Percentiles rank a stretch among this genome's conserved stretches.
Conservation (phyloP, 1,284 basidiomycete genomes). For the Volvariella surrecta region DNA sequence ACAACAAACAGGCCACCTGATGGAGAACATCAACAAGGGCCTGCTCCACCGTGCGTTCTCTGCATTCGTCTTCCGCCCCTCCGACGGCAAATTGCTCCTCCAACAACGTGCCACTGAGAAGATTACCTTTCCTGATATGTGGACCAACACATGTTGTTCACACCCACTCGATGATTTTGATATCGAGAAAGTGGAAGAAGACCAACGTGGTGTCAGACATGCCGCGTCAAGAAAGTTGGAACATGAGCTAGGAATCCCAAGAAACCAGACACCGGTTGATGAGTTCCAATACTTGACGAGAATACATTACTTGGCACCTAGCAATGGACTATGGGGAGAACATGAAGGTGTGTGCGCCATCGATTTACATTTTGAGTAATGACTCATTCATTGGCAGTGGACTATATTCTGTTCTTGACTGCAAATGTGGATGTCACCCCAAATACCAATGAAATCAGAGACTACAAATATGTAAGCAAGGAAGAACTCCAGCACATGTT, state of each 20-base stretch:
- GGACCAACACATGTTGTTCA: constrained; percentile 99
- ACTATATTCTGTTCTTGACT: constrained; percentile 96
- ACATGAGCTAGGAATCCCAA: constrained; percentile 94
- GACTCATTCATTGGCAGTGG: constrained; percentile 48
- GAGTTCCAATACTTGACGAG: constrained; percentile 92
- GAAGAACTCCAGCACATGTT: constrained; percentile 90
- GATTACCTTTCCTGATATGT: constrained; percentile 99
- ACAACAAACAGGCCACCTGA: constrained; percentile 73
- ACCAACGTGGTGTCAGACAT: constrained; percentile 79
- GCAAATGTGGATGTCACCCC: constrained; percentile 80
- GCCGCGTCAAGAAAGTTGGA: constrained; percentile 94
- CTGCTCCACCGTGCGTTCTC: constrained; percentile 98
- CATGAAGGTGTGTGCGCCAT: constrained; percentile 75
- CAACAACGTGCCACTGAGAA: constrained; percentile 96
- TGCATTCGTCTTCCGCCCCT: constrained; percentile 93
- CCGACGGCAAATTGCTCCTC: constrained; percentile 89
- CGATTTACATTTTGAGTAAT: constrained; percentile 1
- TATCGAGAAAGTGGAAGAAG: constrained; percentile 68
- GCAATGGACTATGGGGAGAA: constrained; percentile 92
- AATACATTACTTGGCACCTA: constrained; percentile 97
- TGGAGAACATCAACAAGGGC: constrained; percentile 95
- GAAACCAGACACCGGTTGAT: constrained; percentile 69
- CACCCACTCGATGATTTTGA: constrained; percentile 93
- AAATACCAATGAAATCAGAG: constrained; percentile 90
- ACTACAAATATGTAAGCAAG: constrained; percentile 88